Evolutionary conservation across 805 yeast species (phyloP), one percentile per base, ranked within the genome.

Genomic region (Candida fluviatilis): DNA sequence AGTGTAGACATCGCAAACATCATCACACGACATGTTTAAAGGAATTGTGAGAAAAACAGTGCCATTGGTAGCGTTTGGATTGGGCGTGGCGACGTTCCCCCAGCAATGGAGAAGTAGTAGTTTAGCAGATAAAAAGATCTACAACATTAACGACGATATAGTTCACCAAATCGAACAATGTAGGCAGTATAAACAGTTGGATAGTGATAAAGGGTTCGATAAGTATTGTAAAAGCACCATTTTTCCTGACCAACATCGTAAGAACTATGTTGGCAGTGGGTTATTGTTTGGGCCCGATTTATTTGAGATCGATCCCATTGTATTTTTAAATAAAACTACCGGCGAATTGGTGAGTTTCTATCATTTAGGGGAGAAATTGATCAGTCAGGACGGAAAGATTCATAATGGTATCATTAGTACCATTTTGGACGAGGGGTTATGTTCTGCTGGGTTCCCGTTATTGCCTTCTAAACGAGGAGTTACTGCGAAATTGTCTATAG

Each of bases 401-500:
- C 95, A 88, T 55, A 83, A 84, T 50, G 96, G 97, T 3, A 69
- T 90, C 3, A 60, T 86, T 4, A 74, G 95, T 2, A 80, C 95
- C 2, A 57, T 91, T 11, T 44, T 91, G 37, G 98, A 91, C 60
- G 97, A 90, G 55, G 82, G 84, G 0, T 63, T 91, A 19, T 87
- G 96, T 51, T 71, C 79, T 31, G 84, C 95, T 52, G 98, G 96
- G 12, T 91, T 89, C 55, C 79, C 87, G 3, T 64, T 73, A 18
- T 66, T 91, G 10, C 98, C 98, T 1, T 78, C 80, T 40, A 75
- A 79, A 39, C 71, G 83, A 36, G 99, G 98, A 11, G 96, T 93
- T 17, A 91, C 99, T 0, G 99, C 96, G 0, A 73, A 71, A 36
- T 65, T 91, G 31, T 61, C 73, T 2, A 67, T 91, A 6, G 69